These are phyloP conservation scores for Calonectria crousiana DNA, from an alignment of 2,329 filamentous ascomycete species.

Conservation along the genomic window DNA sequence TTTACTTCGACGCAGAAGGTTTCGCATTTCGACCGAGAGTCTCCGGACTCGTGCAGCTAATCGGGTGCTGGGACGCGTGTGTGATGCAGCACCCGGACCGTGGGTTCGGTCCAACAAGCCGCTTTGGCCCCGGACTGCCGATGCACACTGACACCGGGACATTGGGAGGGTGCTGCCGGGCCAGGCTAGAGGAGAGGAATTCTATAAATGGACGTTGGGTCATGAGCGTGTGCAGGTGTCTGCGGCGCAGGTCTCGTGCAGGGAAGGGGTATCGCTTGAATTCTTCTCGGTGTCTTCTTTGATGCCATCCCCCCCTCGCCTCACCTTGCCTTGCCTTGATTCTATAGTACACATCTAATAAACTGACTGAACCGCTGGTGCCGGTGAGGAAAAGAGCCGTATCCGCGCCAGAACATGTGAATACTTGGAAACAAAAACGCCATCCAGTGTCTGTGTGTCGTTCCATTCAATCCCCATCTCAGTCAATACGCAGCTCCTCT, in stretches of 20 bases:
- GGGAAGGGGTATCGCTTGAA: conserved; percentile 9
- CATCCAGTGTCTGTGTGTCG: background rate
- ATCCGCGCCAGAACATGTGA: background rate
- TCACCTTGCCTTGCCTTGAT: background rate
- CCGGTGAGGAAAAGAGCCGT: background rate
- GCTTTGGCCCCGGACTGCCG: conserved; percentile 11
- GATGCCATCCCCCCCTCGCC: background rate
- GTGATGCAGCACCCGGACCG: background rate
- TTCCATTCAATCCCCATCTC: conserved; percentile 6
- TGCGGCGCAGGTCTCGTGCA: background rate
- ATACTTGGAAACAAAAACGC: background rate
- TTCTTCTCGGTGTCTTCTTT: conserved; percentile 14
- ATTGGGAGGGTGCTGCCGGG: background rate
- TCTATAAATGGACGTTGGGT: background rate
- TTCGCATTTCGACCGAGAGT: conserved; percentile 10
- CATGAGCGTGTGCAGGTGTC: background rate
- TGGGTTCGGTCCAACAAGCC: conserved; percentile 15
- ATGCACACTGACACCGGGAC: background rate
- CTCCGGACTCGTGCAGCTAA: background rate
- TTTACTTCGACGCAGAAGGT: background rate
- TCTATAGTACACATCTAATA: conserved; percentile 17
- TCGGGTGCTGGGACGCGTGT: background rate
- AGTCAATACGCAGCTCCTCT: conserved; percentile 47
- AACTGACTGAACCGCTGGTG: background rate
- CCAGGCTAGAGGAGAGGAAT: background rate